Evolutionary conservation across 176 grass and related monocot species (phyloP).

Genomic region (Rhipidocladum racemiflorum): DNA sequence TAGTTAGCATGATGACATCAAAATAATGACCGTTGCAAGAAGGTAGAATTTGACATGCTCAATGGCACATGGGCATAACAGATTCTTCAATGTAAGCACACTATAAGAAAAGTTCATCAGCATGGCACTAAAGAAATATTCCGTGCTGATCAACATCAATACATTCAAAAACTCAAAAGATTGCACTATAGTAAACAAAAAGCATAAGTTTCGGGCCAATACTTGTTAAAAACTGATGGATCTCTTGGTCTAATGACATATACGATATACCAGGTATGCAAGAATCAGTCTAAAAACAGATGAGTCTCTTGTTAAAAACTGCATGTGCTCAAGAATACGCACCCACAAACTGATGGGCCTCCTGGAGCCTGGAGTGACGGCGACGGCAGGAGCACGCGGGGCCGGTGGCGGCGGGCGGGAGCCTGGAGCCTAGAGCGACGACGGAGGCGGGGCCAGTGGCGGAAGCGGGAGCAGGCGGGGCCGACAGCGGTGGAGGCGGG

Average conservation of each 20-base stretch:
- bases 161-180: neutral
- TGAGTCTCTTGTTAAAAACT: too few species aligned
- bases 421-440: too few species aligned
- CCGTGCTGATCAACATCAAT: neutral
- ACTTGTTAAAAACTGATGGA: neutral
- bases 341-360: too few species aligned
- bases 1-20: neutral
- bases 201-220: neutral
- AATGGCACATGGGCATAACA: neutral
- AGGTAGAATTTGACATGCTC: neutral
- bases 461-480: too few species aligned
- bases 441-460: too few species aligned
- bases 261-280: conserved; percentile 14
- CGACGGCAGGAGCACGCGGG: too few species aligned
- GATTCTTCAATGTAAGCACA: neutral
- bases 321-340: too few species aligned
- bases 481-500: too few species aligned
- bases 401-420: too few species aligned
- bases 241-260: neutral
- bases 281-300: too few species aligned
- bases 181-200: neutral
- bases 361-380: too few species aligned
- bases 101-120: neutral
- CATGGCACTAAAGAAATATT: neutral
- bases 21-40: neutral